Conservation (phyloP, 139 green algal species). For the Picochlorum sp. region DNA sequence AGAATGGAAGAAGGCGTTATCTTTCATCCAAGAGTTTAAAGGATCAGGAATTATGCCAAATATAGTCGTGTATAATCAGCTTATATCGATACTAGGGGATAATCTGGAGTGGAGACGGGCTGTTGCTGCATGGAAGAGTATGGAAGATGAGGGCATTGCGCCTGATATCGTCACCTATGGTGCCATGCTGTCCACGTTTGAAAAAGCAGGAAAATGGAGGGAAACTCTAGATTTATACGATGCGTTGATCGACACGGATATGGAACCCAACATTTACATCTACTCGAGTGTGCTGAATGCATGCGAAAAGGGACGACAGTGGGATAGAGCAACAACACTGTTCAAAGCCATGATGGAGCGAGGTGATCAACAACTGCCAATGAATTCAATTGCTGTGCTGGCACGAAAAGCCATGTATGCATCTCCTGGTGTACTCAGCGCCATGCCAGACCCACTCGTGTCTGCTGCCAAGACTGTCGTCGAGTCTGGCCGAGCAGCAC, state of each 20-base stretch:
- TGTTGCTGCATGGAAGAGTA: slow-evolving; percentile 24
- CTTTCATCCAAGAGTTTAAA: slow-evolving; percentile 8
- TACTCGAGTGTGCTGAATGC: slow-evolving; percentile 35
- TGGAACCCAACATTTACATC: slow-evolving; percentile 38
- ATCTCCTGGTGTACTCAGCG: slow-evolving; percentile 25
- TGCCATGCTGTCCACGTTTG: slow-evolving; percentile 58
- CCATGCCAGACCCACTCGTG: slow-evolving; percentile 27
- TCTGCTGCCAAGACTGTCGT: slow-evolving; percentile 26
- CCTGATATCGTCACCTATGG: slow-evolving; percentile 70
- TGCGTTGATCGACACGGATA: slow-evolving; percentile 7
- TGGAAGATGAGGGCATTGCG: slow-evolving; percentile 31
- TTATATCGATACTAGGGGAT: slow-evolving; percentile 30
- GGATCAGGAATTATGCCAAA: slow-evolving; percentile 37
- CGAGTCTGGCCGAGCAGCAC: slow-evolving; percentile 27
- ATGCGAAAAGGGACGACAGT: slow-evolving; percentile 37
- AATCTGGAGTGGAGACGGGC: slow-evolving; percentile 50
- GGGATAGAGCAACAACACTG: slow-evolving; percentile 29
- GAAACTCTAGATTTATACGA: slow-evolving; percentile 25
- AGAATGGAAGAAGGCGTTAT: slow-evolving; percentile 19
- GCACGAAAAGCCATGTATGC: slow-evolving; percentile 35
- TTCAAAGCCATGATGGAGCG: slow-evolving; percentile 38
- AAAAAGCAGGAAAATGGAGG: slow-evolving; percentile 26
- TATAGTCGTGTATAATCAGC: slow-evolving; percentile 26
- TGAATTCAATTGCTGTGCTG: slow-evolving; percentile 26
- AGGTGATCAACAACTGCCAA: background rate